Evolutionary conservation across 192 early-diverging fungal species (phyloP).

Genomic region (Diversispora epigaea): DNA sequence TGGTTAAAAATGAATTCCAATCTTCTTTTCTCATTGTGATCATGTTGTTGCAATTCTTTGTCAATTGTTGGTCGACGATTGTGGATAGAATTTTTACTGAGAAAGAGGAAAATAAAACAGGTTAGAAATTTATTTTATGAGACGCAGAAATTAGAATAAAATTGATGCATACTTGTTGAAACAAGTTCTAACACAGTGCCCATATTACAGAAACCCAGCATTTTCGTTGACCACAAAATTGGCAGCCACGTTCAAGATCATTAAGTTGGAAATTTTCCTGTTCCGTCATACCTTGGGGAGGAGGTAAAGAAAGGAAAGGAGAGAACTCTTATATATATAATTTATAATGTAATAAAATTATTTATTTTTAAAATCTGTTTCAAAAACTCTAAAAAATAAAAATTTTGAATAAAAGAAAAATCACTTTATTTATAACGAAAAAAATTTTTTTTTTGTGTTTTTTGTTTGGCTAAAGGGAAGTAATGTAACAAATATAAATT

Average conservation of each 20-base stretch:
- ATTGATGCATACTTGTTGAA: neutral
- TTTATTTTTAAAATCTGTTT: no score
- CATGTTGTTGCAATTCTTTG: neutral
- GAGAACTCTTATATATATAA: no score
- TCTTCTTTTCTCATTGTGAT: neutral
- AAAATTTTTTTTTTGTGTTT: no score
- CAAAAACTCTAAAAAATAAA: no score
- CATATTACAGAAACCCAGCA: neutral
- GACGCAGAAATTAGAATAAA: neutral
- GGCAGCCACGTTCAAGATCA: neutral
- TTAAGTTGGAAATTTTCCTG: constrained; percentile 2
- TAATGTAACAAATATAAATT: no score
- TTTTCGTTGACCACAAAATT: neutral
- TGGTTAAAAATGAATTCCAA: neutral
- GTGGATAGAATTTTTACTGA: neutral
- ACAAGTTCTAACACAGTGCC: neutral
- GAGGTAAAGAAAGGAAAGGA: neutral
- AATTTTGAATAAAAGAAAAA: no score
- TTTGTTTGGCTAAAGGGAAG: no score
- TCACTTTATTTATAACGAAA: no score
- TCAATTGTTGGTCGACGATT: neutral
- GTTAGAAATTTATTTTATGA: neutral
- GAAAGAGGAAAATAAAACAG: neutral
- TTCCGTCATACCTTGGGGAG: neutral
- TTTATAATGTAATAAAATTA: no score